Evolutionary conservation across 169 alveolate species (phyloP).

Genomic region (Plasmodium cynomolgi): DNA sequence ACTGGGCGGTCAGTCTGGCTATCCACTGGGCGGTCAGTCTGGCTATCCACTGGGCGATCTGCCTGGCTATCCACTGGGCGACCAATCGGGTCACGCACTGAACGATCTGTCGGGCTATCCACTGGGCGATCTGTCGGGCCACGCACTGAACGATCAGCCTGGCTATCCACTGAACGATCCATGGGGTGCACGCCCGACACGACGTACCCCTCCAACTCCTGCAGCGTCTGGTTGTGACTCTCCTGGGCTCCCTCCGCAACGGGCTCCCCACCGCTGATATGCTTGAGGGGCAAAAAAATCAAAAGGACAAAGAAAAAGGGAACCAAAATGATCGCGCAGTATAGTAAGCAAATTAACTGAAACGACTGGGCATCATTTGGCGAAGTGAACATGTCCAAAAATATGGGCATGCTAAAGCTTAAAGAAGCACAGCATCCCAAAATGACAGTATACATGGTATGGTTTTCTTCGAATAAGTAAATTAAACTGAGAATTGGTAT

Average conservation of each 20-base stretch:
- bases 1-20: background rate
- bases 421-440: constrained; percentile 70
- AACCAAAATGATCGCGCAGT: constrained; percentile 36
- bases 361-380: constrained; percentile 18
- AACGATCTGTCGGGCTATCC: constrained; percentile 5
- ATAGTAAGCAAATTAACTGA: constrained; percentile 31
- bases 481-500: constrained; percentile 55
- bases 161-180: background rate
- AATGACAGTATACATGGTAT: constrained; percentile 62
- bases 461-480: constrained; percentile 56
- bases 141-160: background rate
- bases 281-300: constrained; percentile 34
- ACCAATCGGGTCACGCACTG: no score
- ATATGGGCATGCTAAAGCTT: constrained; percentile 60
- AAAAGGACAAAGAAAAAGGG: constrained; percentile 40
- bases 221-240: constrained; percentile 16
- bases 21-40: background rate
- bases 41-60: no score
- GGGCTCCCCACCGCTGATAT: background rate
- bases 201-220: constrained; percentile 32
- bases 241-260: background rate
- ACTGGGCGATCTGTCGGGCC: background rate
- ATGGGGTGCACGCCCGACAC: background rate
- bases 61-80: no score
- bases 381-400: constrained; percentile 44